Evolutionary conservation across 2,329 filamentous ascomycete genomes (phyloP).

Genomic region (Mollisiaceae sp.): DNA sequence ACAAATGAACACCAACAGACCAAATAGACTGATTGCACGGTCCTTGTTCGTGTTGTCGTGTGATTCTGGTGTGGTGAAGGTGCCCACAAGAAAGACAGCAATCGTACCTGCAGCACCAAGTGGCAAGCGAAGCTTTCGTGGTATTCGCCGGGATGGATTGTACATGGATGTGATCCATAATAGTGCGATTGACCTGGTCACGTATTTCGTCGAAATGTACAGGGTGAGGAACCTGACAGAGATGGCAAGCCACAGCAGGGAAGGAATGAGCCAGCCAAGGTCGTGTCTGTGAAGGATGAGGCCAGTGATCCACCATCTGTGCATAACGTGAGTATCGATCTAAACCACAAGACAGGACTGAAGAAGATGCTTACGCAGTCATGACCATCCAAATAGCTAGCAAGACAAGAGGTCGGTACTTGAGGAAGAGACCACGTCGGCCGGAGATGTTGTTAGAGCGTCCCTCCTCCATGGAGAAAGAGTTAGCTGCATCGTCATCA

Average conservation of each 20-base stretch:
- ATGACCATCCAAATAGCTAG: slow-evolving; percentile 18
- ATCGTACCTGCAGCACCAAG: slow-evolving; percentile 68
- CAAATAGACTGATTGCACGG: slow-evolving; percentile 81
- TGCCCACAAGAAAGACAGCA: slow-evolving; percentile 75
- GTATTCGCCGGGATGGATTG: slow-evolving; percentile 64
- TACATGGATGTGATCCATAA: slow-evolving; percentile 71
- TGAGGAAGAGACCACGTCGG: background rate
- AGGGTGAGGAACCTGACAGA: slow-evolving; percentile 75
- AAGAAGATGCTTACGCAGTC: slow-evolving; percentile 19
- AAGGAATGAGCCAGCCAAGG: slow-evolving; percentile 82
- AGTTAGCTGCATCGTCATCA: too few relatives aligned
- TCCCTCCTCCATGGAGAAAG: slow-evolving; percentile 12
- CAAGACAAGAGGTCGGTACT: slow-evolving; percentile 9
- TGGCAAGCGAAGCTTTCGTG: slow-evolving; percentile 67
- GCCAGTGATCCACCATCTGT: slow-evolving; percentile 59
- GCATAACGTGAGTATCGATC: slow-evolving; percentile 14
- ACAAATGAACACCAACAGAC: slow-evolving; percentile 72
- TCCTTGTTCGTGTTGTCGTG: slow-evolving; percentile 79
- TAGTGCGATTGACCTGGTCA: slow-evolving; percentile 69
- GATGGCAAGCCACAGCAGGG: slow-evolving; percentile 79
- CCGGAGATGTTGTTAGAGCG: background rate
- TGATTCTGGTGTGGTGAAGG: slow-evolving; percentile 74
- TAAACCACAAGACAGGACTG: background rate
- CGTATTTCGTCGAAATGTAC: slow-evolving; percentile 69
- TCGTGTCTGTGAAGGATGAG: slow-evolving; percentile 74